Evolutionary conservation across 495 filamentous ascomycete genomes (phyloP).

Genomic region (Filosporella fistucella): DNA sequence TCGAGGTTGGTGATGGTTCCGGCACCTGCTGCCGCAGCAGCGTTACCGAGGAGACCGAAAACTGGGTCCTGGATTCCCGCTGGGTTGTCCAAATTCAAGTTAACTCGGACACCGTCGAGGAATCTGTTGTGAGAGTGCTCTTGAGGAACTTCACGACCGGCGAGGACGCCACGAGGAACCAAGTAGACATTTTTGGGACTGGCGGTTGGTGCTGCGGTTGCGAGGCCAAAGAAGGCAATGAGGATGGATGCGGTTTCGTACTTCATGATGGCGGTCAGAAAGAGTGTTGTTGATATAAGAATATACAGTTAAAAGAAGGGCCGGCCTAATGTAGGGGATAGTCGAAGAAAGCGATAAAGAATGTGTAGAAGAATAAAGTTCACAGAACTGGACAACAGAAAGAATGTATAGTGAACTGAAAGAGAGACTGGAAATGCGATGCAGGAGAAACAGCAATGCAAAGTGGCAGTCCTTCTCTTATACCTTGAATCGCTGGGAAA

Average conservation of each 20-base stretch:
- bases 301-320: constrained; percentile 30
- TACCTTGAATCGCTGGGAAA: constrained; percentile 15
- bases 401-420: constrained; percentile 20
- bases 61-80: constrained; percentile 52
- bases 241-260: constrained; percentile 27
- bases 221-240: constrained; percentile 33
- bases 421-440: constrained; percentile 22
- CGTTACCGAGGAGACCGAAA: constrained; percentile 60
- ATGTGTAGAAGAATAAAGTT: constrained; percentile 16
- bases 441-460: constrained; percentile 8
- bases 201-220: constrained; percentile 23
- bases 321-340: constrained; percentile 28
- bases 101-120: constrained; percentile 36
- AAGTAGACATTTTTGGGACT: constrained; percentile 14
- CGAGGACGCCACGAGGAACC: constrained; percentile 23
- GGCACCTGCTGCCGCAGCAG: constrained; percentile 51
- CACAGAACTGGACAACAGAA: constrained; percentile 19
- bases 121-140: constrained; percentile 61
- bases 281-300: constrained; percentile 22
- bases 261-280: constrained; percentile 28
- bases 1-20: constrained; percentile 53
- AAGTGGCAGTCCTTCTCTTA: constrained; percentile 8
- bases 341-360: constrained; percentile 18
- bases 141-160: constrained; percentile 32
- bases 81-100: constrained; percentile 56